These are phyloP conservation scores for Coemansia sp. DNA, from an alignment of 192 early-diverging fungal species.

Conservation along the genomic window DNA sequence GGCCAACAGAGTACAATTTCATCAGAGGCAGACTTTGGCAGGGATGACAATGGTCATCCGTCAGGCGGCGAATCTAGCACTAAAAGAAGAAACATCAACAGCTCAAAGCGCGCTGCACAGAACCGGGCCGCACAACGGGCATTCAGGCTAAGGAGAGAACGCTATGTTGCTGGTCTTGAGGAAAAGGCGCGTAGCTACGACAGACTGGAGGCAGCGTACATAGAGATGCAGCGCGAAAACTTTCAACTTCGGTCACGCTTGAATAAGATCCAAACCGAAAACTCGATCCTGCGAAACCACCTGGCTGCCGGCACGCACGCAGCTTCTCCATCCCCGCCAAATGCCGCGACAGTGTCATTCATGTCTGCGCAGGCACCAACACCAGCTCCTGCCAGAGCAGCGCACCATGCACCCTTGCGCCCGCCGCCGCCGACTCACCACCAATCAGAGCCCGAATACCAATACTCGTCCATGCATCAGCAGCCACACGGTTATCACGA, in stretches of 20 bases:
- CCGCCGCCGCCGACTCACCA: not conserved
- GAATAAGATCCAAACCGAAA: constrained; percentile 32
- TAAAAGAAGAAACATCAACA: constrained; percentile 47
- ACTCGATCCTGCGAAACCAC: constrained; percentile 24
- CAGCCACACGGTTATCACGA: not conserved
- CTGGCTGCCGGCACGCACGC: constrained; percentile 24
- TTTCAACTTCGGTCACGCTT: constrained; percentile 29
- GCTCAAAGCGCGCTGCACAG: constrained; percentile 54
- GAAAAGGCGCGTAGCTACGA: constrained; percentile 52
- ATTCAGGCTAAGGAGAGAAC: constrained; percentile 48
- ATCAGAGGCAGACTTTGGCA: constrained; percentile 24
- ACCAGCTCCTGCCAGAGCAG: not conserved
- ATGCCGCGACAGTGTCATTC: constrained; percentile 9
- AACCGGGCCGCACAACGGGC: constrained; percentile 52
- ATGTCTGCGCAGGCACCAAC: constrained; percentile 13
- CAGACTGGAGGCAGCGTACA: constrained; percentile 39
- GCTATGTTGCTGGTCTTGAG: constrained; percentile 47
- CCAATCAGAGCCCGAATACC: constrained; percentile 2
- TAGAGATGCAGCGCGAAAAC: constrained; percentile 48
- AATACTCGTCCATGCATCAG: constrained; percentile 7
- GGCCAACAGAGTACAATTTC: constrained; percentile 18
- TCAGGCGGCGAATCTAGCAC: constrained; percentile 19
- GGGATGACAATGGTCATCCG: constrained; percentile 27
- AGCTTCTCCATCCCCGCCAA: constrained; percentile 20
- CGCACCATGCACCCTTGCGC: constrained; percentile 6